Base-by-base conservation (phyloP, 2,329 filamentous ascomycete species). In the Emydomyces testavorans region DNA sequence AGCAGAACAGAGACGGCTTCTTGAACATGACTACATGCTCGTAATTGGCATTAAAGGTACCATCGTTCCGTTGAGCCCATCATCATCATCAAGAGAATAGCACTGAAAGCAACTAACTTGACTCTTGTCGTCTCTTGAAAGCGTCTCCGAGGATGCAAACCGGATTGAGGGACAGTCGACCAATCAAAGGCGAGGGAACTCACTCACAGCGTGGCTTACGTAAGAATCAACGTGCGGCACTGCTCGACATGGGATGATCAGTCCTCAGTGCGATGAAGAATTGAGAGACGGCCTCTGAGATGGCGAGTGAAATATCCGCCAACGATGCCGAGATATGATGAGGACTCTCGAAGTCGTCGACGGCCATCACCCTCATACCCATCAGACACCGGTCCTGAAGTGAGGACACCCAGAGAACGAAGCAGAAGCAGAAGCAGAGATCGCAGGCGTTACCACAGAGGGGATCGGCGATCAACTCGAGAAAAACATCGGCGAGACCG, bases 21-120 rank as follows among this genome's bases (percentile, higher is more conserved):
- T 68, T 75, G 49, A 72, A 61, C 69, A 75, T 73, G 56, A 55
- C 61, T 57, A 58, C 63, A 67, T 67, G 52, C 46, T 56, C 60
- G 15, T 6, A 8, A 26, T 11, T n/a, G 20, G 18, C n/a, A 31
- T 28, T 10, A 43, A 43, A 21, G 36, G 26, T 2, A 37, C 38
- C 46, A 37, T 39, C 26, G 29, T n/a, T n/a, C n/a, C n/a, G n/a
- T n/a, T n/a, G n/a, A n/a, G n/a, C n/a, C n/a, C n/a, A n/a, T n/a
- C n/a, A n/a, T n/a, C n/a, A n/a, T n/a, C n/a, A n/a, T n/a, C n/a
- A n/a, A n/a, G n/a, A n/a, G n/a, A n/a, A n/a, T n/a, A n/a, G n/a
- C n/a, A n/a, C n/a, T n/a, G n/a, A n/a, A n/a, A n/a, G n/a, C n/a
- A n/a, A n/a, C n/a, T n/a, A n/a, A n/a, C n/a, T n/a, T n/a, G n/a